Base-by-base conservation (phyloP, 345 rosid species). In the Chamaenerion angustifolium region DNA sequence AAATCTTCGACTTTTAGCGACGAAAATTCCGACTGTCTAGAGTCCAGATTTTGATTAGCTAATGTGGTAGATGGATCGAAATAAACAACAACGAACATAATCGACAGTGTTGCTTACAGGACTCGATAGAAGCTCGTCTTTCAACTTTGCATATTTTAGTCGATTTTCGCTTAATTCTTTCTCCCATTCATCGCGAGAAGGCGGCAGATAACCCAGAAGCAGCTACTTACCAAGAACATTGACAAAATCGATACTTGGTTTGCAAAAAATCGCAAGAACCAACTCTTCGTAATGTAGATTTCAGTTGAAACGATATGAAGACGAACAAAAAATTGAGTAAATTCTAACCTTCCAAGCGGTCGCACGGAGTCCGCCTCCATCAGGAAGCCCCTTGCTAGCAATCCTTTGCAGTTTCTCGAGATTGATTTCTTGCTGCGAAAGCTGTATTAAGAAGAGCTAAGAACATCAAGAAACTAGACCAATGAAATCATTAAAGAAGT, bases 261-360 rank as follows among this genome's bases (percentile, higher is more conserved):
- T 21, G 37, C 37, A 5, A 42, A 31, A 21, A 41, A 52, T 52
- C 3, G 23, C 18, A 11, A 21, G 3, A 2, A 23, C 6, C 9
- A 4, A n/a, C n/a, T n/a, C n/a, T n/a, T n/a, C n/a, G n/a, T n/a
- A n/a, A n/a, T n/a, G n/a, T n/a, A n/a, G 10, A 16, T 50, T 8
- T 16, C 7, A 6, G 2, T 40, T n/a, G 7, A 10, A 12, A 11
- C 16, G 15, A 44, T 12, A 18, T 37, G 13, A 40, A 25, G 2
- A 15, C 17, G 14, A 37, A 2, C 44, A 13, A 44, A 31, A 16
- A n/a, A n/a, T n/a, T 6, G 31, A 8, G 2, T 5, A 44, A 40
- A 25, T 45, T 9, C 18, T 37, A 57, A 82, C 92, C 83, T 82
- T 82, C 92, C 92, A 82, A 57, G 64, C 57, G 14, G 80, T 73